A percentile compares a stretch with the other conserved stretches of the same genome.
Conservation (phyloP, 2,329 filamentous ascomycete genomes). For the Lachnellula cervina region DNA sequence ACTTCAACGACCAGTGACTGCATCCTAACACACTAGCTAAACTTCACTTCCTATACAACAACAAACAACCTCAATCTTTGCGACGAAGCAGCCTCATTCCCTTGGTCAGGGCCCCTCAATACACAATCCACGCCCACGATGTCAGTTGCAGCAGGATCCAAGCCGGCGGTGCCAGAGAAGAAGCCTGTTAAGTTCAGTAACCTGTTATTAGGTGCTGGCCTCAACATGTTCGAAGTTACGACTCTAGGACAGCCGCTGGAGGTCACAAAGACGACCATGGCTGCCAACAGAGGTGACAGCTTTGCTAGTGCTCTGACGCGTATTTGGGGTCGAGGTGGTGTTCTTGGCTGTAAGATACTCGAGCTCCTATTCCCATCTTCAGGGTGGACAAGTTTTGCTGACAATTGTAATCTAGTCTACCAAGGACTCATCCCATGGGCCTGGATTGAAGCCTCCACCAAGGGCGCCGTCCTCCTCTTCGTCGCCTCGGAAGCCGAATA, state of each 20-base stretch:
- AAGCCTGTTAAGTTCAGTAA: slow-evolving; percentile 99
- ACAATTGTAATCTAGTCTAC: slow-evolving; percentile 63
- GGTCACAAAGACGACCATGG: slow-evolving; percentile 99
- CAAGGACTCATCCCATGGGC: slow-evolving; percentile 99
- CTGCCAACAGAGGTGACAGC: slow-evolving; percentile 86
- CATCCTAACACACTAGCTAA: background rate
- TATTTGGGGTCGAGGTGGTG: slow-evolving; percentile 91
- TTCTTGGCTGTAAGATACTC: slow-evolving; percentile 74
- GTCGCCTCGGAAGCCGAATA: slow-evolving; percentile 98
- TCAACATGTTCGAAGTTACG: slow-evolving; percentile 44
- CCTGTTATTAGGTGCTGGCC: slow-evolving; percentile 56
- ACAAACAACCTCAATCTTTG: slow-evolving; percentile 34
- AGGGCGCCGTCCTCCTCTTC: slow-evolving; percentile 97
- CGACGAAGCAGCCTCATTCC: slow-evolving; percentile 85
- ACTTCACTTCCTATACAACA: background rate
- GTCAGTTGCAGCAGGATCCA: slow-evolving; percentile 54
- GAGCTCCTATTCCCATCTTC: background rate
- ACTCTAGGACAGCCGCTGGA: slow-evolving; percentile 76
- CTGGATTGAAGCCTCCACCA: slow-evolving; percentile 99
- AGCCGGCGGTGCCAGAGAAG: slow-evolving; percentile 69
- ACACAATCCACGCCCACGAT: slow-evolving; percentile 52
- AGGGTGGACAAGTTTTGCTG: background rate
- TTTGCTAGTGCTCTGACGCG: slow-evolving; percentile 76
- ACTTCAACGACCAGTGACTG: too few relatives aligned
- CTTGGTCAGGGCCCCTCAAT: slow-evolving; percentile 93